Evolutionary conservation across 208 protist genomes (phyloP).

Genomic region (Naegleria gruberi): DNA sequence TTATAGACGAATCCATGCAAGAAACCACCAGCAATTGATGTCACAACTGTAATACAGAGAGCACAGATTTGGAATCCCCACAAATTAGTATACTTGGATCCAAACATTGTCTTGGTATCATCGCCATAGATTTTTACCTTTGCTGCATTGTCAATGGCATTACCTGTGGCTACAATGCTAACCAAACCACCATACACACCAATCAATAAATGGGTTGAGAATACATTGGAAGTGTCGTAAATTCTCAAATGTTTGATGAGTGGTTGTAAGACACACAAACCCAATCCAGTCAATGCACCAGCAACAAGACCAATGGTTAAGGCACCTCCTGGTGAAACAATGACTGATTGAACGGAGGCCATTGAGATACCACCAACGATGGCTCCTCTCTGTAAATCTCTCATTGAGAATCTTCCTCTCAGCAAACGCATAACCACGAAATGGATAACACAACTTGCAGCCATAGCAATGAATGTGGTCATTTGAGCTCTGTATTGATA

Average conservation of each 20-base stretch:
- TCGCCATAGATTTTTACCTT: neutral
- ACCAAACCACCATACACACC: neutral
- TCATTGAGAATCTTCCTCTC: constrained; percentile 34
- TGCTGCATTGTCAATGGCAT: neutral
- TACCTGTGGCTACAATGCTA: neutral
- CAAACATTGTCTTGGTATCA: neutral
- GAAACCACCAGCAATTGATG: neutral
- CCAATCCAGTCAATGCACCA: constrained; percentile 41
- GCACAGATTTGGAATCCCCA: neutral
- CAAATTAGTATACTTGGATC: neutral
- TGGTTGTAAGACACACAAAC: constrained; percentile 45
- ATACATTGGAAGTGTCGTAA: neutral
- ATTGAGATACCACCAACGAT: constrained; percentile 66
- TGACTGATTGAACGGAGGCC: constrained; percentile 44
- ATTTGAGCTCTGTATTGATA: constrained; percentile 32
- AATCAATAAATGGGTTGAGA: neutral
- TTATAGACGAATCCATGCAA: neutral
- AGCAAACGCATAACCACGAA: constrained; percentile 34
- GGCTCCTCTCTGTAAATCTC: constrained; percentile 61
- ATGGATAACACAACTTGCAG: constrained; percentile 29
- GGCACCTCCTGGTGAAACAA: constrained; percentile 44
- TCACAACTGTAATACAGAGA: neutral
- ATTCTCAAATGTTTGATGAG: neutral
- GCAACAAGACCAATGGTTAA: constrained; percentile 49
- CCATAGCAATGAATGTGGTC: constrained; percentile 56